These are phyloP conservation scores for Eimeria necatrix DNA, from an alignment of 169 alveolate species.

Conservation along the genomic window DNA sequence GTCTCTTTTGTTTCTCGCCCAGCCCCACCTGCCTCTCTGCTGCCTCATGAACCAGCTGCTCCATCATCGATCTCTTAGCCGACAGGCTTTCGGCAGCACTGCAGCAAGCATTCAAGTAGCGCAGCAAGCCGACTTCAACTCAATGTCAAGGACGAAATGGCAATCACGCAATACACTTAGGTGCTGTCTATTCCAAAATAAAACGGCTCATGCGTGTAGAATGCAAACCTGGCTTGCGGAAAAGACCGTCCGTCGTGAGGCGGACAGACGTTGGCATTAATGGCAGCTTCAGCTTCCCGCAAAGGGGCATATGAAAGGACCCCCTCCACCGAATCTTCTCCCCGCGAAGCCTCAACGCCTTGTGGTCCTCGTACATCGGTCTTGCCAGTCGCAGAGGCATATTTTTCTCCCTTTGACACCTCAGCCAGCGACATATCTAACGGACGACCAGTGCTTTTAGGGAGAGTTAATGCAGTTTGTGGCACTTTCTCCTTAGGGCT, in stretches of 20 bases:
- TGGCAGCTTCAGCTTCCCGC: no score
- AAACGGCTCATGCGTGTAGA: no score
- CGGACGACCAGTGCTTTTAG: not conserved
- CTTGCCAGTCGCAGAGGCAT: not conserved
- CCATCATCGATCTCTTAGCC: not conserved
- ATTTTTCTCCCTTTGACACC: not conserved
- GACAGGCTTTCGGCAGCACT: constrained; percentile 43
- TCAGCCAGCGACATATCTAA: not conserved
- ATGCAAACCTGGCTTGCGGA: no score
- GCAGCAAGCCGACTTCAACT: not conserved
- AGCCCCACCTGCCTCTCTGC: constrained; percentile 36
- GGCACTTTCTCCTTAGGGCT: not conserved
- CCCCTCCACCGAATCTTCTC: not conserved
- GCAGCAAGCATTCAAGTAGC: not conserved
- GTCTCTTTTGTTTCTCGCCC: not conserved
- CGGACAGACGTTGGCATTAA: no score
- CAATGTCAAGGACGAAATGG: no score
- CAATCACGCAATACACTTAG: no score
- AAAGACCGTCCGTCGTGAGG: no score
- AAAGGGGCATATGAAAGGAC: no score
- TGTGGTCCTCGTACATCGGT: not conserved
- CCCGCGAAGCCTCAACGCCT: not conserved
- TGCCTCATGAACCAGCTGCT: constrained; percentile 51
- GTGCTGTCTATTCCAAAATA: no score
- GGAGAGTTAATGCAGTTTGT: not conserved